Percentiles rank a stretch among this genome's conserved stretches.
phyloP scores from a whole-genome alignment of 805 yeast species.

The Wickerhamomyces bovis region DNA sequence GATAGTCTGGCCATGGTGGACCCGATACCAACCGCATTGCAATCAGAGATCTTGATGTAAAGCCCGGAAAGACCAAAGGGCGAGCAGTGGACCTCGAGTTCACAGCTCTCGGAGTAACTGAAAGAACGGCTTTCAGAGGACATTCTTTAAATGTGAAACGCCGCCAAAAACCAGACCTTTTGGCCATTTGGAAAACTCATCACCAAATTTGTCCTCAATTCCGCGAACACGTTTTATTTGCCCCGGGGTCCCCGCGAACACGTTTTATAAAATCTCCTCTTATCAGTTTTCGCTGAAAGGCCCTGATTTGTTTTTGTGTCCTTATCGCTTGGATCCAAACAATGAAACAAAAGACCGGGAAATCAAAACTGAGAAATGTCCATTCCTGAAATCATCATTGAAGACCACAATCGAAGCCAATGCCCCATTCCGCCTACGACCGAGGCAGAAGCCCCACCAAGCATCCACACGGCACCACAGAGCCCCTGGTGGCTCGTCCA shows the following conservation, averaged over 20 bases:
- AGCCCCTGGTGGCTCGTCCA: not conserved
- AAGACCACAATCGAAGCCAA: too few species aligned
- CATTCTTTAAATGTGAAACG: too few species aligned
- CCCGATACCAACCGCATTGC: slow-evolving; percentile 48
- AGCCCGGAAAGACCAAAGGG: slow-evolving; percentile 51
- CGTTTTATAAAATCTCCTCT: too few species aligned
- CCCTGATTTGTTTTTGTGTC: too few species aligned
- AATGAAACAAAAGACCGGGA: too few species aligned
- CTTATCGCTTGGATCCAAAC: too few species aligned
- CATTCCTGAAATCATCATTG: too few species aligned
- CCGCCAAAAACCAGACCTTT: too few species aligned
- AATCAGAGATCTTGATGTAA: slow-evolving; percentile 41
- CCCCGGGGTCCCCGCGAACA: too few species aligned
- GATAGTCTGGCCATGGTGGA: slow-evolving; percentile 53
- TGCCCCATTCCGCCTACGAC: not conserved
- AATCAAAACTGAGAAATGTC: too few species aligned
- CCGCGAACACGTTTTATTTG: not conserved
- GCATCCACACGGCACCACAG: not conserved
- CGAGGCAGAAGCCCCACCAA: not conserved
- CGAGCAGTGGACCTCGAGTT: slow-evolving; percentile 48
- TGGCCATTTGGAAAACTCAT: too few species aligned
- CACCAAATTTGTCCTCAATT: too few species aligned
- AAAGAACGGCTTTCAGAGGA: slow-evolving; percentile 19
- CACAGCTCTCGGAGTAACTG: slow-evolving; percentile 44
- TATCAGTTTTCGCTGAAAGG: not conserved